A percentile compares a stretch with the other conserved stretches of the same genome.
Evolutionary conservation across 331 rosid species (phyloP).

Genomic region (Malus hybrid): DNA sequence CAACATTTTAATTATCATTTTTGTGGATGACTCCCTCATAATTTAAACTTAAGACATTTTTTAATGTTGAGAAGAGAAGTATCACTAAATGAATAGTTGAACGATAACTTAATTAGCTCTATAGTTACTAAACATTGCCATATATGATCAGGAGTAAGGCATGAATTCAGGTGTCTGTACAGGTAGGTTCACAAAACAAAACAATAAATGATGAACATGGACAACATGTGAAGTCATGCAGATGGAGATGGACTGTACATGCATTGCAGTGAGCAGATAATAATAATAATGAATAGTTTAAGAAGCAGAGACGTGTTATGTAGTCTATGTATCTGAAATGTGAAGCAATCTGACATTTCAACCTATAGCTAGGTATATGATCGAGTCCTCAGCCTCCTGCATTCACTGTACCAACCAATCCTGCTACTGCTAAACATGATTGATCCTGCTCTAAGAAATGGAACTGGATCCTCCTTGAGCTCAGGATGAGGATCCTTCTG

Average conservation of each 20-base stretch:
- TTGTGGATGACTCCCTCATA: too few relatives aligned
- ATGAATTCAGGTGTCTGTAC: not conserved
- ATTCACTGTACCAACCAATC: not conserved
- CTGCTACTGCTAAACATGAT: not conserved
- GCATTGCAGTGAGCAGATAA: not conserved
- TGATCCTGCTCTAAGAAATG: not conserved
- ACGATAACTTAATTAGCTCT: not conserved
- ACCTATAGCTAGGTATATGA: not conserved
- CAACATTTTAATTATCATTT: too few relatives aligned
- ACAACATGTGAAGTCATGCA: constrained; percentile 13
- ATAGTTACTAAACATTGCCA: not conserved
- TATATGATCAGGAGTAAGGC: not conserved
- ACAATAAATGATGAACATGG: constrained; percentile 3
- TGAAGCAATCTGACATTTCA: not conserved
- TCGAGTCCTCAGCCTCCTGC: not conserved
- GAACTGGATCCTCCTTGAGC: too few relatives aligned
- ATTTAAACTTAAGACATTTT: too few relatives aligned
- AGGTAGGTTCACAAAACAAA: not conserved
- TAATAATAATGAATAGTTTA: not conserved
- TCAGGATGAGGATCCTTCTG: too few relatives aligned
- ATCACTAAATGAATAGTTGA: not conserved
- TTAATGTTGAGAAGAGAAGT: not conserved
- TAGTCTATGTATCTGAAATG: not conserved
- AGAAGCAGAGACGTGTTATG: not conserved
- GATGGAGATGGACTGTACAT: not conserved